Percentiles rank a stretch among this genome's conserved stretches.
phyloP scores from a whole-genome alignment of 805 yeast species.

The Yamadazyma insecticola region DNA sequence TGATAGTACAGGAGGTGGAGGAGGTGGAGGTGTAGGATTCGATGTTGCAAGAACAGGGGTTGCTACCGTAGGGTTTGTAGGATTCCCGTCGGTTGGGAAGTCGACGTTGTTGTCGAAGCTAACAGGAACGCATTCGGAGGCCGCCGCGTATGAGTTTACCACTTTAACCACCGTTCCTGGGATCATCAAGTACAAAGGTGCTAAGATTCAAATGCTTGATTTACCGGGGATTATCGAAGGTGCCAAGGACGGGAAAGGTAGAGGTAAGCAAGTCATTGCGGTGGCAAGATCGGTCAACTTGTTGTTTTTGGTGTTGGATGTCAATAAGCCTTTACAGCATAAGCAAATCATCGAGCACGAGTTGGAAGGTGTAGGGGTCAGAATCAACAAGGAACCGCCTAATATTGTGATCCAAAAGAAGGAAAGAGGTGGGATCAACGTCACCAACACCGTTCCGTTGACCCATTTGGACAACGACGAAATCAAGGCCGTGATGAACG shows the following conservation, averaged over 20 bases:
- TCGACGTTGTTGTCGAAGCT: conserved; percentile 80
- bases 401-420: conserved; percentile 88
- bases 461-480: conserved; percentile 91
- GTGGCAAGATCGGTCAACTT: conserved; percentile 97
- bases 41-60: conserved; percentile 99
- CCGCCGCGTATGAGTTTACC: conserved; percentile 97
- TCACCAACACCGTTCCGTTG: conserved; percentile 88
- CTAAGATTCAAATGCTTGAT: conserved; percentile 94
- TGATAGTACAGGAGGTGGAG: conserved; percentile 54
- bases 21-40: conserved; percentile 94
- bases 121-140: conserved; percentile 96
- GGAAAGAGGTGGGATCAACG: conserved; percentile 93
- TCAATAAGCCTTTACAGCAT: conserved; percentile 92
- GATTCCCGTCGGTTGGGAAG: conserved; percentile 95
- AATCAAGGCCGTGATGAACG: conserved; percentile 92
- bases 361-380: conserved; percentile 94
- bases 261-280: conserved; percentile 96
- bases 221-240: conserved; percentile 89
- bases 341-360: conserved; percentile 92
- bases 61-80: conserved; percentile 95
- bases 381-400: conserved; percentile 89
- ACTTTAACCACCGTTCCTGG: conserved; percentile 98
- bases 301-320: conserved; percentile 90
- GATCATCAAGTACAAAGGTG: conserved; percentile 92
- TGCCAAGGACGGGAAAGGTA: conserved; percentile 87